Percentiles rank a stretch among this genome's conserved stretches.
Conservation (phyloP, 1,284 basidiomycete genomes). For the Cutaneotrichosporon sp. region DNA sequence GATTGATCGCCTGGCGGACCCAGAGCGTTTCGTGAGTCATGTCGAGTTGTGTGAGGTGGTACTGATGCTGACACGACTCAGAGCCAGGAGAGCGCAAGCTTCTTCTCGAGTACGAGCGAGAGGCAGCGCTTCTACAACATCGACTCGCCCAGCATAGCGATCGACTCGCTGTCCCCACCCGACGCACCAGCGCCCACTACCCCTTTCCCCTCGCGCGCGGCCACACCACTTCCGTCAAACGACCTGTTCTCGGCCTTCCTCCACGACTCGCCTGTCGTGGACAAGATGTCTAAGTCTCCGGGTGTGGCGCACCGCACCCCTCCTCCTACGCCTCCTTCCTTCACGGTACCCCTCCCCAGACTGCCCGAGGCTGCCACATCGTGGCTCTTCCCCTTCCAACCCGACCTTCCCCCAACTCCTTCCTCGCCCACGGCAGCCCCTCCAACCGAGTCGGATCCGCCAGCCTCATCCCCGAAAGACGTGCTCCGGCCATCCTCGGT, state of each 20-base stretch:
- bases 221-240: neutral
- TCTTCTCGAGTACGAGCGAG: neutral
- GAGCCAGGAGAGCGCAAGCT: neutral
- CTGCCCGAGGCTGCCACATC: neutral
- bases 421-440: neutral
- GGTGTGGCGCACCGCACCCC: neutral
- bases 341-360: neutral
- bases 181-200: neutral
- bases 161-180: neutral
- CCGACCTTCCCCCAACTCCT: neutral
- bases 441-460: neutral
- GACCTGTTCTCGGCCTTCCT: neutral
- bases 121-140: neutral
- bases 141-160: neutral
- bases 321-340: neutral
- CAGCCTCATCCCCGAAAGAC: neutral
- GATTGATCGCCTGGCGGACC: neutral
- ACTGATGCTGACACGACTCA: neutral
- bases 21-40: neutral
- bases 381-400: neutral
- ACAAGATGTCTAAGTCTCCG: neutral
- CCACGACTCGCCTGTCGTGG: neutral
- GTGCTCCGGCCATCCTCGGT: neutral
- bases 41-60: neutral
- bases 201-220: neutral